Base-by-base conservation (phyloP, 2,329 filamentous ascomycete genomes). In the Paracoccidioides brasiliensis region DNA sequence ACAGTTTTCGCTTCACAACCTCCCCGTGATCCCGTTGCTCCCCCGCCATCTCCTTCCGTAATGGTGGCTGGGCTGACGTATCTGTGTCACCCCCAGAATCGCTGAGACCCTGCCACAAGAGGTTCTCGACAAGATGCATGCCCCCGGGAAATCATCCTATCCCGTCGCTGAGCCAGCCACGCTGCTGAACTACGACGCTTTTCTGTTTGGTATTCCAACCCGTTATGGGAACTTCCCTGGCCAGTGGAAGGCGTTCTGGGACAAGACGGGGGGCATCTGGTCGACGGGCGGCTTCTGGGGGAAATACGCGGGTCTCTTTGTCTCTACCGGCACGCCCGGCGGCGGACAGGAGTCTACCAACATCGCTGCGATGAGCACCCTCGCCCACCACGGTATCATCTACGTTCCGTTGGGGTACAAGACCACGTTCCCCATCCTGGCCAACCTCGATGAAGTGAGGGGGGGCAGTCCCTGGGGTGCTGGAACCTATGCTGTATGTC, bases 141-240 rank as follows among this genome's bases (percentile, higher is more conserved):
- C 93, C 35, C 86, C 90, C 4, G 69, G 83, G 62, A 94, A 95
- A 65, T 69, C 79, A 61, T 77, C 81, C 67, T 76, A 93, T 69
- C 80, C 83, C 56, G 71, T 88, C 63, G 77, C 84, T 57, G 75
- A 78, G 64, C 78, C 80, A 52, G 70, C 79, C 10, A 76, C 71
- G 37, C 83, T 96, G 45, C 81, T 84, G 67, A 61, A 76, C 54
- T 97, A 94, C 76, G 90, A 97, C 67, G 93, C 78, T 63, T 84
- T 96, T 77, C 84, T 98, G 61, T 80, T 97, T 66, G 93, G 93
- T 63, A 93, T 97, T 71, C 93, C 93, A 58, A 98, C 93, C 53
- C 83, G 93, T 63, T 98, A 88, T 76, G 93, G 93, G 66, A 97
- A 94, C 82, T 95, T 95, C 80, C 90, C 91, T 51, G 88, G 85